These are phyloP conservation scores for Fusarium penzigii DNA, from an alignment of 2,329 filamentous ascomycete genomes.

Conservation along the genomic window DNA sequence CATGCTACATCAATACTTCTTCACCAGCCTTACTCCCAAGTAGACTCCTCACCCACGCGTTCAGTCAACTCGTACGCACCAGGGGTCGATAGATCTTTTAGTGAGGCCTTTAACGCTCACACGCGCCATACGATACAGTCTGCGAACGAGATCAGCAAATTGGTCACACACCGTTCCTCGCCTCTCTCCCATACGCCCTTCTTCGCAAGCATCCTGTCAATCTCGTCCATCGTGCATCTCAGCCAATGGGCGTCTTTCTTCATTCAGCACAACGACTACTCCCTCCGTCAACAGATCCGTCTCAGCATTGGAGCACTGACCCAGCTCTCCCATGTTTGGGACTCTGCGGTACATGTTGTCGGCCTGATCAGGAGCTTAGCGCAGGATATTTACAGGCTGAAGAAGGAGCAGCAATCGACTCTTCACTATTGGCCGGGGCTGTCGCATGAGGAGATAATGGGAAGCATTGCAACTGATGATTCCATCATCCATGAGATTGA, in stretches of 20 bases:
- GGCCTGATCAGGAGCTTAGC: constrained; percentile 76
- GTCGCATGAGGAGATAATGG: constrained; percentile 56
- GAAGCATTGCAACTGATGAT: constrained; percentile 57
- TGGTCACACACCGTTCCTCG: constrained; percentile 72
- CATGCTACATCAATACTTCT: constrained; percentile 69
- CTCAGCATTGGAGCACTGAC: constrained; percentile 78
- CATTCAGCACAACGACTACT: constrained; percentile 61
- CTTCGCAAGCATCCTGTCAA: constrained; percentile 77
- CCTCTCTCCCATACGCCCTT: constrained; percentile 78
- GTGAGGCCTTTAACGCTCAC: constrained; percentile 62
- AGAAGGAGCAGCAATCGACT: constrained; percentile 56
- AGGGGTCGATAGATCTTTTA: constrained; percentile 51
- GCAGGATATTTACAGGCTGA: constrained; percentile 68
- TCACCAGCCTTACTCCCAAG: constrained; percentile 76
- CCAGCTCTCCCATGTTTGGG: constrained; percentile 69
- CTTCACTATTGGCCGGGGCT: constrained; percentile 57
- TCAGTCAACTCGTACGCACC: constrained; percentile 68
- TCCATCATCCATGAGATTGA: constrained; percentile 61
- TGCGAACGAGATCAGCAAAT: constrained; percentile 73
- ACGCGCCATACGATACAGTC: constrained; percentile 80
- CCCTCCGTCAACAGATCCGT: constrained; percentile 72
- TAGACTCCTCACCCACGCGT: constrained; percentile 62
- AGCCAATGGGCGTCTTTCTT: constrained; percentile 73
- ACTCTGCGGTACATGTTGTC: constrained; percentile 68
- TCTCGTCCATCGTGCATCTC: constrained; percentile 79